Percentiles rank a stretch among this genome's conserved stretches.
phyloP scores from a whole-genome alignment of 768 basidiomycete species.

The Mycena crocata region DNA sequence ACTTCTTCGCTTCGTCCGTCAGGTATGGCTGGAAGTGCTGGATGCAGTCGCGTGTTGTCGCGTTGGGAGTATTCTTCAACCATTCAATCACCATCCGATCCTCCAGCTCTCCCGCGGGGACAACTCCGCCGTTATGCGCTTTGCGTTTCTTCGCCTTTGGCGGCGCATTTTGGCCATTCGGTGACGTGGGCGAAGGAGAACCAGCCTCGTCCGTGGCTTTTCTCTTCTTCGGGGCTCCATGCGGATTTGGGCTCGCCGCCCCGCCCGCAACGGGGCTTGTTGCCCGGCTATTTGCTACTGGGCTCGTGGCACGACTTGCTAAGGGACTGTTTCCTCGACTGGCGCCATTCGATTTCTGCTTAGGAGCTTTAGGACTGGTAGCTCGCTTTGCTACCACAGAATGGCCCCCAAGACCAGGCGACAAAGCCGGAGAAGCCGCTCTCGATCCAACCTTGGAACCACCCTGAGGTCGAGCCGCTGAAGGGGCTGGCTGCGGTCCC shows the following conservation, averaged over 20 bases:
- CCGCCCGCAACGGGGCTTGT: constrained; percentile 54
- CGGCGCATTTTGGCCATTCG: constrained; percentile 36
- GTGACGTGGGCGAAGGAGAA: constrained; percentile 45
- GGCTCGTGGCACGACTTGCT: constrained; percentile 66
- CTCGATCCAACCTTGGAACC: constrained; percentile 74
- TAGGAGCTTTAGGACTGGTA: constrained; percentile 81
- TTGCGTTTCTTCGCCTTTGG: constrained; percentile 70
- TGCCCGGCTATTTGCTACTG: constrained; percentile 55
- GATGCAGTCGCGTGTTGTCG: constrained; percentile 84
- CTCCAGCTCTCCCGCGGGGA: constrained; percentile 70
- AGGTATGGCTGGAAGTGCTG: constrained; percentile 83
- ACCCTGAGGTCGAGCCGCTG: constrained; percentile 47
- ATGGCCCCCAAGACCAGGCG: constrained; percentile 75
- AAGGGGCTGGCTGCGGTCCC: constrained; percentile 46
- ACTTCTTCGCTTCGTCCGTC: constrained; percentile 75
- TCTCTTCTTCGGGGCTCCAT: constrained; percentile 46
- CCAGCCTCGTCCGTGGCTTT: constrained; percentile 53
- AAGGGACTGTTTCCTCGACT: constrained; percentile 74
- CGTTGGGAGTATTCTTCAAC: constrained; percentile 74
- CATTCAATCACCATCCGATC: constrained; percentile 78
- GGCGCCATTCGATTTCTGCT: constrained; percentile 58
- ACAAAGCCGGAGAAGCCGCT: constrained; percentile 56
- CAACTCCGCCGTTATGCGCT: constrained; percentile 48
- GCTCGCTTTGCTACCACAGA: constrained; percentile 86
- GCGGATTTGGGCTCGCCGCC: constrained; percentile 39